Evolutionary conservation across 352 stramenopile species (phyloP).

Genomic region (Elongisporangium undulatum): DNA sequence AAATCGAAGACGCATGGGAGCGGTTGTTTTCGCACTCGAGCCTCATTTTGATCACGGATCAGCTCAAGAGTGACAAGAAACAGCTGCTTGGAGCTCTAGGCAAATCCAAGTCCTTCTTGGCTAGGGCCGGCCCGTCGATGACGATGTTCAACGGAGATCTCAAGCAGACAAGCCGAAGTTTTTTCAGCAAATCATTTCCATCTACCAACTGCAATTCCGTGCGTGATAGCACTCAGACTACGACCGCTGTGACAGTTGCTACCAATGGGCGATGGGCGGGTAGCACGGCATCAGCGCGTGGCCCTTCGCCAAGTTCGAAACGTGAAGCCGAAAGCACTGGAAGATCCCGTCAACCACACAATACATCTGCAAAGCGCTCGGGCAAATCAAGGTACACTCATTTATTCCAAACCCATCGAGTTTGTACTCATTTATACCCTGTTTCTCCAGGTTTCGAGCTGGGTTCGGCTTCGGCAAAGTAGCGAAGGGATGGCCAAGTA

Average conservation of each 20-base stretch:
- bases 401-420: too few species aligned
- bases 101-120: neutral
- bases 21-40: constrained; percentile 37
- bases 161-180: neutral
- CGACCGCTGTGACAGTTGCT: neutral
- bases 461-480: too few species aligned
- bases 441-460: too few species aligned
- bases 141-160: neutral
- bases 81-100: neutral
- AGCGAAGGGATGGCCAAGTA: too few species aligned
- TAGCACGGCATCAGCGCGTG: neutral
- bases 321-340: neutral
- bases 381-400: neutral
- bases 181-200: neutral
- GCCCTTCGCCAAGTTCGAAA: neutral
- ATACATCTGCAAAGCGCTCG: neutral
- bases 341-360: neutral
- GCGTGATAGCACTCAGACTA: neutral
- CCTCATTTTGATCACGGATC: constrained; percentile 30
- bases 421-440: too few species aligned
- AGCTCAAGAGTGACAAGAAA: constrained; percentile 26
- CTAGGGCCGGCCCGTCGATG: neutral
- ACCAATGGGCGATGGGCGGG: neutral
- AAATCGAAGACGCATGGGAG: constrained; percentile 38
- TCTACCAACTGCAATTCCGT: neutral